phyloP scores from a whole-genome alignment of 768 basidiomycete species.

The Lactarius evosmus region DNA sequence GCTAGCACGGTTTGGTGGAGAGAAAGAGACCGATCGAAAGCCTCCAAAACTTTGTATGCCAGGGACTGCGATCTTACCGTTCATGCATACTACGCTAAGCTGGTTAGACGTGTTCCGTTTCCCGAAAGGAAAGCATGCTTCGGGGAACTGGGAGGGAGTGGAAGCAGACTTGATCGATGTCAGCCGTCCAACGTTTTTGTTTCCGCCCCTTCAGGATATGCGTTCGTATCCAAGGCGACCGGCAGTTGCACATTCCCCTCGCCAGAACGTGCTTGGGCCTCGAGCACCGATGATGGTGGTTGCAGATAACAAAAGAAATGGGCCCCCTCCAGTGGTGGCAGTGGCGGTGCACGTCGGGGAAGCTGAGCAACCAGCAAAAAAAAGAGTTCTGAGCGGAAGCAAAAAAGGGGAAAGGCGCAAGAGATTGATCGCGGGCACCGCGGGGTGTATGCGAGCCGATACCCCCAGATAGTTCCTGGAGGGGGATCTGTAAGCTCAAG shows the following conservation, averaged over 20 bases:
- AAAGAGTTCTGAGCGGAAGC: slow-evolving; percentile 2
- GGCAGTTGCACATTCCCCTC: slow-evolving; percentile 10
- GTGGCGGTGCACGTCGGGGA: slow-evolving; percentile 17
- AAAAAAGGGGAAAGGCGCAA: not conserved
- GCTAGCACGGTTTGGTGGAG: not conserved
- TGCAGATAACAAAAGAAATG: not conserved
- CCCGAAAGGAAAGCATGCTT: slow-evolving; percentile 8
- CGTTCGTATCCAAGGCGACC: slow-evolving; percentile 26
- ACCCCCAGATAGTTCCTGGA: not conserved
- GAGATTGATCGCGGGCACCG: slow-evolving; percentile 1
- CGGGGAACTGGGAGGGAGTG: slow-evolving; percentile 9
- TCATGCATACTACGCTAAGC: not conserved
- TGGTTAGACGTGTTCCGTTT: slow-evolving; percentile 2
- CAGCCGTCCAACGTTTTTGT: slow-evolving; percentile 23
- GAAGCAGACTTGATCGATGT: slow-evolving; percentile 16
- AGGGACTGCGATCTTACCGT: not conserved
- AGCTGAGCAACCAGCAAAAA: not conserved
- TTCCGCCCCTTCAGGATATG: slow-evolving; percentile 9
- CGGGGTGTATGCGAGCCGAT: not conserved
- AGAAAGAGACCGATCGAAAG: not conserved
- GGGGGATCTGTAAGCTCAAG: not conserved
- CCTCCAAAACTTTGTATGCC: not conserved
- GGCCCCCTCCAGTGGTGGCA: not conserved
- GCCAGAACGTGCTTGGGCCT: slow-evolving; percentile 1
- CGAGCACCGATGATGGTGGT: slow-evolving; percentile 9